Evolutionary conservation across 306 rosid genomes (phyloP), one percentile per base, ranked within the genome.

Genomic region (Geum urbanum): DNA sequence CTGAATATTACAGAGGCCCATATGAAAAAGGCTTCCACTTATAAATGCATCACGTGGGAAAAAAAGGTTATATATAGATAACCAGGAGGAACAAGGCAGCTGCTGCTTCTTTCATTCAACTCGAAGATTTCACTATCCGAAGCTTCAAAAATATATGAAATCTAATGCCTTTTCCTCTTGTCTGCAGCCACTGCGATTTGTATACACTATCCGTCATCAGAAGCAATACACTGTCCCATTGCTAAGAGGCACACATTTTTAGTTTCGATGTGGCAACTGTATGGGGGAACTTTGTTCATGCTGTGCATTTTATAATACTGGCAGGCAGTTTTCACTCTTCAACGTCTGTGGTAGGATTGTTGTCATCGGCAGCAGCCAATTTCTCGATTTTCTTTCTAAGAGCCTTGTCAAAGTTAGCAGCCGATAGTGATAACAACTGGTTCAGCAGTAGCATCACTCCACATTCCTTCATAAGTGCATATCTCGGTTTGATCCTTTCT

Each of bases 401-500:
- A 37, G 74, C 78, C 75, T 63, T 71, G 0, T 76, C 89, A 48
- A 86, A 90, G 57, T 90, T 65, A 32, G 74, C 63, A 41, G 72
- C 45, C 12, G 97, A 90, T 9, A 84, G 79, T 3, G 98, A 86
- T 43, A 92, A 81, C 74, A 86, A 82, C 80, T 92, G 96, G 83
- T 87, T 90, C 74, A 92, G 80, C 73, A 86, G 86, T 69, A 90
- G 59, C 75, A 47, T 79, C 70, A 81, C 97, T 35, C 92, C 85
- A 35, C 80, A 77, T 53, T 76, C 72, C 78, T 78, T 81, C 89
- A 92, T 57, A 1, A 62, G 74, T 22, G 90, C 90, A 74, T 85
- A 86, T 73, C 98, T 90, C 9, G 97, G 98, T 79, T 90, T 90
- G 63, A 88, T 88, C 84, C 98, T 84, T 59, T 71, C 85, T 59